Evolutionary conservation across 495 filamentous ascomycete genomes (phyloP).

Genomic region (Podospora fimiseda): DNA sequence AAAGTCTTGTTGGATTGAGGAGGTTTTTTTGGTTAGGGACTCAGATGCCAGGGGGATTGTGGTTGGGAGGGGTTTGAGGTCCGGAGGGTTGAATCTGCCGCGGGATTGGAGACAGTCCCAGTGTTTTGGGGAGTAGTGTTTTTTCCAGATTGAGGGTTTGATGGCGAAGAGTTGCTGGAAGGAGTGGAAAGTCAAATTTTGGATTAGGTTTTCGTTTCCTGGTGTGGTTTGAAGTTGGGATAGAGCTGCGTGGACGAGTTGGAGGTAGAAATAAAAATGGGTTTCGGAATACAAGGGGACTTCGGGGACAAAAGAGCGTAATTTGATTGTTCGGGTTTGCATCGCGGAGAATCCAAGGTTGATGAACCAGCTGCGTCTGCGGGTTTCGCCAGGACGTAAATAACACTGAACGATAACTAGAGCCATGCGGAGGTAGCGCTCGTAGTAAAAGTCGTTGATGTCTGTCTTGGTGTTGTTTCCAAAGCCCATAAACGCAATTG

Average conservation of each 20-base stretch:
- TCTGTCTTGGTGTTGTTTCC: not conserved
- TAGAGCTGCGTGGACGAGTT: slow-evolving; percentile 17
- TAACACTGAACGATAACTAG: slow-evolving; percentile 17
- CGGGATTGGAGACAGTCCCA: slow-evolving; percentile 17
- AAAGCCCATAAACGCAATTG: slow-evolving; percentile 1
- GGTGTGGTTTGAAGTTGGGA: not conserved
- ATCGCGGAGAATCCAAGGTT: slow-evolving; percentile 15
- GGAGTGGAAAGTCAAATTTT: slow-evolving; percentile 11
- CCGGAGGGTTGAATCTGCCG: slow-evolving; percentile 14
- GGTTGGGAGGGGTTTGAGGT: slow-evolving; percentile 16
- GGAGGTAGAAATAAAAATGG: slow-evolving; percentile 18
- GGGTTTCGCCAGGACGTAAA: slow-evolving; percentile 8
- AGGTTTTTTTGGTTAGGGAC: not conserved
- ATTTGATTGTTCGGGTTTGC: slow-evolving; percentile 7
- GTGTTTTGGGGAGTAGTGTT: slow-evolving; percentile 11
- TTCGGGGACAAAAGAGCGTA: slow-evolving; percentile 2
- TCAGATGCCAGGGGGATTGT: not conserved
- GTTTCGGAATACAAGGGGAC: slow-evolving; percentile 12
- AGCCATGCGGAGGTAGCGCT: slow-evolving; percentile 12
- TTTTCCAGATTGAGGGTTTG: slow-evolving; percentile 9
- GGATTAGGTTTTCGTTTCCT: not conserved
- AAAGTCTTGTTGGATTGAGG: not conserved
- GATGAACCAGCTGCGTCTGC: slow-evolving; percentile 19
- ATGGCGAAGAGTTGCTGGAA: slow-evolving; percentile 11
- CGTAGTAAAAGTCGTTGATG: not conserved